These are phyloP conservation scores for Gynandropsis gynandra DNA, from an alignment of 345 rosid species.

Conservation along the genomic window DNA sequence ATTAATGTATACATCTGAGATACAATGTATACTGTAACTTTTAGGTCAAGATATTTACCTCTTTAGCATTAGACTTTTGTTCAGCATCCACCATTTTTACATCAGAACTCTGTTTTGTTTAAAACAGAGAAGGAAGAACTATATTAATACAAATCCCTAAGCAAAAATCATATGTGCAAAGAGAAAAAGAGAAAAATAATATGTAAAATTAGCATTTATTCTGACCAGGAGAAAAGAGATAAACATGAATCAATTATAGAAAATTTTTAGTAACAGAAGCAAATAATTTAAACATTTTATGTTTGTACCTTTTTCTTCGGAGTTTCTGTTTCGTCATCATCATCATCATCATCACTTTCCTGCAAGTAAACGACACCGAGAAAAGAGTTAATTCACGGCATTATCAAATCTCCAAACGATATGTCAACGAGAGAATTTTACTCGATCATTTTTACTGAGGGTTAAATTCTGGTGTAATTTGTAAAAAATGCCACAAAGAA, in stretches of 20 bases:
- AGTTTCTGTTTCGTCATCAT: too few species aligned
- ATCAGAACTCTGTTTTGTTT: slow-evolving; percentile 39
- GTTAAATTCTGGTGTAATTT: neutral
- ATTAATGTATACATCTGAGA: neutral
- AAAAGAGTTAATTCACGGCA: neutral
- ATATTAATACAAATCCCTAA: neutral
- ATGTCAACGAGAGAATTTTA: too few species aligned
- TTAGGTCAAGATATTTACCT: slow-evolving; percentile 9
- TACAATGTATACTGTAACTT: neutral
- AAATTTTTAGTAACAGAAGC: slow-evolving; percentile 24
- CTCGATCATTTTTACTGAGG: too few species aligned
- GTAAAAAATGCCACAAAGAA: neutral
- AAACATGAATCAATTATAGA: too few species aligned
- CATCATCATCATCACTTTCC: slow-evolving; percentile 46
- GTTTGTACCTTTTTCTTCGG: slow-evolving; percentile 42
- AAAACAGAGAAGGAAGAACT: neutral
- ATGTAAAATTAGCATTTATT: neutral
- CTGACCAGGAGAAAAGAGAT: neutral
- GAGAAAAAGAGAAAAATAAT: neutral
- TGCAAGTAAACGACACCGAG: neutral
- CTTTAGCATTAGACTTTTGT: slow-evolving; percentile 22
- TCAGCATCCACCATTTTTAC: slow-evolving; percentile 55
- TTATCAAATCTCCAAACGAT: neutral
- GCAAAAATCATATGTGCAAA: neutral
- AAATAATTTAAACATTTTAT: too few species aligned